Evolutionary conservation across 495 filamentous ascomycete genomes (phyloP), one percentile per base, ranked within the genome.

Genomic region (Cercophora samala): DNA sequence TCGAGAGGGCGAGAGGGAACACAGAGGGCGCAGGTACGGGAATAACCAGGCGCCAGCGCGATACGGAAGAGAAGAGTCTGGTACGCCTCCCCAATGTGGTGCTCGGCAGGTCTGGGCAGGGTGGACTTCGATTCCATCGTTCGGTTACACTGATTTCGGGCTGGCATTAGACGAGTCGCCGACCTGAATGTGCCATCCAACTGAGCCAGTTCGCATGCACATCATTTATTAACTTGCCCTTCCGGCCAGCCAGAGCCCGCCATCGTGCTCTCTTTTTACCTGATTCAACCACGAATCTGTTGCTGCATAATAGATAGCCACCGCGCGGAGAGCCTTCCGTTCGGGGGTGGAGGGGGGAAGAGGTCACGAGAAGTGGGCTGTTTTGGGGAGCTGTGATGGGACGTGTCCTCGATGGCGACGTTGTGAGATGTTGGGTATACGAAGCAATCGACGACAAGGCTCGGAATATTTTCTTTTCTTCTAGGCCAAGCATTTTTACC

Each of bases 91-190:
- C 58, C 58, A 60, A 60, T 60, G 58, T 60, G 58, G 58, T 62
- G 60, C 25, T 62, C 60, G 60, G 60, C 60, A 62, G 29, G n/a
- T 62, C 18, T 60, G 25, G 60, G 17, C 15, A 15, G 58, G 61
- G 56, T 55, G 62, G 53, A 22, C 68, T 66, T 66, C 62, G 60
- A 66, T 46, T 29, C 58, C 58, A 46, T 61, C 46, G 46, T 70
- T 70, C 68, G 52, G 68, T 70, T 68, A 64, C 70, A 72, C 67
- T 64, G 66, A 29, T 22, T 46, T 64, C 52, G 51, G 67, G 58
- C 52, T 58, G 46, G n/a, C 59, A 58, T 53, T 64, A 54, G 61
- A 72, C 71, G 56, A 68, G 66, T 75, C 64, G 69, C 59, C 71
- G 68, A 66, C 66, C 54, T 65, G 60, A 63, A 56, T 65, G 64